Percentiles rank a stretch among this genome's conserved stretches.
Evolutionary conservation across 2,329 filamentous ascomycete genomes (phyloP).

Genomic region (Corynespora cassiicola): DNA sequence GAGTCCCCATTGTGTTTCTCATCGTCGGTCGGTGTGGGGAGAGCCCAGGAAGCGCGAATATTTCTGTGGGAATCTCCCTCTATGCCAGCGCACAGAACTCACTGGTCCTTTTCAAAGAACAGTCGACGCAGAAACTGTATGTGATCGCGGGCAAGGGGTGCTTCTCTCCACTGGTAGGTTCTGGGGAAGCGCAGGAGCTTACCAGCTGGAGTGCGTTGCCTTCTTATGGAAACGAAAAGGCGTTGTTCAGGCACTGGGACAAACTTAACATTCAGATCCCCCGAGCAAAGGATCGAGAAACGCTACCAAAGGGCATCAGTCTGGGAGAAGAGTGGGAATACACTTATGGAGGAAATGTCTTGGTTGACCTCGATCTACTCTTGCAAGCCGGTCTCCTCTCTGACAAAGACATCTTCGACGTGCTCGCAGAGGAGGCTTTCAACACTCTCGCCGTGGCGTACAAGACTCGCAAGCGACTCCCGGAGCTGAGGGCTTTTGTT

Average conservation of each 20-base stretch:
- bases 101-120: slow-evolving; percentile 40
- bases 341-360: slow-evolving; percentile 12
- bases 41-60: slow-evolving; percentile 29
- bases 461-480: slow-evolving; percentile 34
- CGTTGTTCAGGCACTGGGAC: slow-evolving; percentile 22
- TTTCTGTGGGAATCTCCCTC: slow-evolving; percentile 43
- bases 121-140: slow-evolving; percentile 23
- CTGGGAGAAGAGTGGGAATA: slow-evolving; percentile 32
- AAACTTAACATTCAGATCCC: slow-evolving; percentile 20
- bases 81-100: slow-evolving; percentile 37
- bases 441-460: slow-evolving; percentile 34
- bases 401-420: slow-evolving; percentile 19
- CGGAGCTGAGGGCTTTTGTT: slow-evolving; percentile 30
- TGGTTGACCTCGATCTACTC: slow-evolving; percentile 30
- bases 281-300: slow-evolving; percentile 19
- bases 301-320: slow-evolving; percentile 14
- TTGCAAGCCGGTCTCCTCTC: slow-evolving; percentile 20
- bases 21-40: slow-evolving; percentile 23
- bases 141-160: slow-evolving; percentile 40
- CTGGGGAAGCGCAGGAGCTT: slow-evolving; percentile 21
- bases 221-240: slow-evolving; percentile 20
- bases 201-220: slow-evolving; percentile 26
- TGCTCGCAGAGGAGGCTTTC: slow-evolving; percentile 39
- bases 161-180: slow-evolving; percentile 27
- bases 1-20: slow-evolving; percentile 30